Conservation (phyloP, 805 yeast species). For the Metschnikowia aberdeeniae region DNA sequence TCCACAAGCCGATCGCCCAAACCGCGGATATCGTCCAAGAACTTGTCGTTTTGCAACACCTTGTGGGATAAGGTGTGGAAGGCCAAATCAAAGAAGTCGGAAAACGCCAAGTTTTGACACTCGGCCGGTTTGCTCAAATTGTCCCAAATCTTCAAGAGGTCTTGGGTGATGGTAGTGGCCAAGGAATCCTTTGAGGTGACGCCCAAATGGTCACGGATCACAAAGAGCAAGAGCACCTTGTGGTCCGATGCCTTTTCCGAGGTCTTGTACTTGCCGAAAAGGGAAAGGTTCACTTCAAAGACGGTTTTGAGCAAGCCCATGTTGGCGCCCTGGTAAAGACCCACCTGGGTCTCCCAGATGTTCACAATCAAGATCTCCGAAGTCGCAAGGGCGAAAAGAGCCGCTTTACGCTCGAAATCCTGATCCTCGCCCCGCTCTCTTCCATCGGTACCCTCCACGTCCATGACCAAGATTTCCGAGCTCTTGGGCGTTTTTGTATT, state of each 20-base stretch:
- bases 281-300: constrained; percentile 86
- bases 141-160: constrained; percentile 75
- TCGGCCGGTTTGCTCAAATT: constrained; percentile 69
- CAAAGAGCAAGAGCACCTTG: constrained; percentile 73
- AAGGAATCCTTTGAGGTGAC: constrained; percentile 75
- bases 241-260: constrained; percentile 33
- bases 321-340: constrained; percentile 95
- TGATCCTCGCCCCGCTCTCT: constrained; percentile 98
- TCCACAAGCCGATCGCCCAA: constrained; percentile 62
- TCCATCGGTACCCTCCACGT: constrained; percentile 99
- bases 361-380: constrained; percentile 87
- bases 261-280: constrained; percentile 57
- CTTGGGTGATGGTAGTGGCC: constrained; percentile 62
- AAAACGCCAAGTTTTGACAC: constrained; percentile 49
- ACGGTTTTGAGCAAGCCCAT: constrained; percentile 94
- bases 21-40: constrained; percentile 52
- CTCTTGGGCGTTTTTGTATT: constrained; percentile 1
- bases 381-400: constrained; percentile 88
- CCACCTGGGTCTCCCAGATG: constrained; percentile 96
- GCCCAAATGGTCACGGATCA: constrained; percentile 89
- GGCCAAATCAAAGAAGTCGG: constrained; percentile 79
- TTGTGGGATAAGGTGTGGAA: constrained; percentile 85
- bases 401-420: constrained; percentile 95
- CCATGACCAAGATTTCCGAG: constrained; percentile 69
- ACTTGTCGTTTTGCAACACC: constrained; percentile 70